phyloP scores from a whole-genome alignment of 352 stramenopile genomes.

The Phytophthora pinifolia region DNA sequence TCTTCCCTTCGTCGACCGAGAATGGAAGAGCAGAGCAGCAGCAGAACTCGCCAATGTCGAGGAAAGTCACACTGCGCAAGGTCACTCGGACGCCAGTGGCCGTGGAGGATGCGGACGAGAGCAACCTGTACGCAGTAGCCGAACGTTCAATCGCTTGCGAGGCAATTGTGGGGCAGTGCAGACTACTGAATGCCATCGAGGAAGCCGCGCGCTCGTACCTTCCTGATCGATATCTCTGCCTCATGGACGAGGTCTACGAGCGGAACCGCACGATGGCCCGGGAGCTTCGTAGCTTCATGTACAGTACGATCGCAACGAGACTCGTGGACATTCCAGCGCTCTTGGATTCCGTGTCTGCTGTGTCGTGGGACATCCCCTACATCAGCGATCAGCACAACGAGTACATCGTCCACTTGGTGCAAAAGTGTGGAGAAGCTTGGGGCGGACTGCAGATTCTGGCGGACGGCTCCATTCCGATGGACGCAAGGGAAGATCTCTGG shows the following conservation, averaged over 20 bases:
- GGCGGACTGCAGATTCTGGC: conserved; percentile 66
- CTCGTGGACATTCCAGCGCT: conserved; percentile 49
- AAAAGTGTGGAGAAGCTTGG: conserved; percentile 81
- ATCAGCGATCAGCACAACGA: conserved; percentile 75
- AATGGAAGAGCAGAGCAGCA: conserved; percentile 19
- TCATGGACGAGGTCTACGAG: conserved; percentile 73
- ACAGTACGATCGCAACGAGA: conserved; percentile 45
- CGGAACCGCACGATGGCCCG: conserved; percentile 45
- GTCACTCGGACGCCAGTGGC: conserved; percentile 44
- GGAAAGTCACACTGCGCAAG: conserved; percentile 51
- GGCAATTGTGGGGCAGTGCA: conserved; percentile 55
- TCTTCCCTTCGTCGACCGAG: conserved; percentile 27
- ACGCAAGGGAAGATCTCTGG: conserved; percentile 81
- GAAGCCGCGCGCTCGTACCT: conserved; percentile 64
- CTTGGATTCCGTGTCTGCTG: conserved; percentile 43
- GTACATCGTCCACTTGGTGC: conserved; percentile 80
- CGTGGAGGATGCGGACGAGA: conserved; percentile 54
- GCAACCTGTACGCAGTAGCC: conserved; percentile 59
- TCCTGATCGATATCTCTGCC: conserved; percentile 58
- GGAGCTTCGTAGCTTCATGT: conserved; percentile 70
- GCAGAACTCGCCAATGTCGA: conserved; percentile 21
- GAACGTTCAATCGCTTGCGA: conserved; percentile 69
- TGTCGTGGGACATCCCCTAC: conserved; percentile 70
- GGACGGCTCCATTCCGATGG: conserved; percentile 64
- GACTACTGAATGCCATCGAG: conserved; percentile 69